Conservation (phyloP, 139 green algal species). For the Coelastrella sp. region DNA sequence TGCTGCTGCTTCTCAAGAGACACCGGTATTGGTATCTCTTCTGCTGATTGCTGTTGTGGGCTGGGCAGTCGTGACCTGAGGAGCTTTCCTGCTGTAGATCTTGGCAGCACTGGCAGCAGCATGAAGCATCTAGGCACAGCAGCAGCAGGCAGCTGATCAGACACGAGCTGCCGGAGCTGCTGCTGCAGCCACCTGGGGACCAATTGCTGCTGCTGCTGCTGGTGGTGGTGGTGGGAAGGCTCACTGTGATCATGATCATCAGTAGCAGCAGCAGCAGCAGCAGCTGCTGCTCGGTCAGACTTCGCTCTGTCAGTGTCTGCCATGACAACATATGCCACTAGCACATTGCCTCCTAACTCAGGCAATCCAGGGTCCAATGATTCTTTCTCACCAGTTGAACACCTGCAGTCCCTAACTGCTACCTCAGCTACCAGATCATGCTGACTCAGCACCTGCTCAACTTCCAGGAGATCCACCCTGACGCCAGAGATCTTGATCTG, state of each 20-base stretch:
- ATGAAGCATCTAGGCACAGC: slow-evolving; percentile 39
- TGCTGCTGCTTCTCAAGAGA: slow-evolving; percentile 1
- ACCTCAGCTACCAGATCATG: slow-evolving; percentile 50
- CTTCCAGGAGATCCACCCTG: slow-evolving; percentile 58
- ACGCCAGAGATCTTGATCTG: slow-evolving; percentile 62
- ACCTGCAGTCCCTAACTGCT: slow-evolving; percentile 26
- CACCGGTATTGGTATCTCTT: neutral
- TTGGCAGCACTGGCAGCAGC: slow-evolving; percentile 48
- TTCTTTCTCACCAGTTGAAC: no score
- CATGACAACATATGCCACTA: slow-evolving; percentile 33
- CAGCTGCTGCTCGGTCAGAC: neutral
- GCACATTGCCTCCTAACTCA: no score
- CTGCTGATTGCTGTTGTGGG: neutral
- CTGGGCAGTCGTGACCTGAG: slow-evolving; percentile 23
- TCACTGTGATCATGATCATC: neutral
- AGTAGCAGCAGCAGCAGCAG: neutral
- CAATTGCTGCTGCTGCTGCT: slow-evolving; percentile 22
- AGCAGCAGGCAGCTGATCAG: slow-evolving; percentile 37
- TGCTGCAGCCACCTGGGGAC: neutral
- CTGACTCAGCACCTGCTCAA: slow-evolving; percentile 52
- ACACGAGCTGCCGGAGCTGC: slow-evolving; percentile 16
- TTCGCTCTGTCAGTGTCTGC: neutral
- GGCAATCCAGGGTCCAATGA: no score
- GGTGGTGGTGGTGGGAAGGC: neutral
- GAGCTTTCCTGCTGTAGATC: slow-evolving; percentile 61